Base-by-base conservation (phyloP, 2,329 filamentous ascomycete genomes). In the Sarocladiaceae sp. region DNA sequence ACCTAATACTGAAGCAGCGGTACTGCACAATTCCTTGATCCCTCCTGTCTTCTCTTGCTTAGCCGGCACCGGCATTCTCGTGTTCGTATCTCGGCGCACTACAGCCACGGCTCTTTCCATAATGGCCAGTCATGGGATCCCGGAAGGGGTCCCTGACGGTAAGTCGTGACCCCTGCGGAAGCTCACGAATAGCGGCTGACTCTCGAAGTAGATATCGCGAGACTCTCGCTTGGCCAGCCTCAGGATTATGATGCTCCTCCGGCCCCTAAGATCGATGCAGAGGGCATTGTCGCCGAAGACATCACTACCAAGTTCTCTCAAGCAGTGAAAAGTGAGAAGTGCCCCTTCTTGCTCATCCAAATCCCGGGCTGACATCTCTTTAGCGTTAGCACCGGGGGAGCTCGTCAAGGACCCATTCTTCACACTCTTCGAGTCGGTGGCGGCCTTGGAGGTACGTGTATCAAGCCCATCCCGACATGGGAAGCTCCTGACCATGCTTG, bases 391-490 rank as follows among this genome's bases (percentile, higher is more conserved):
- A 37, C 80, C 85, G 6, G 93, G 93, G 24, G 82, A 94, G 54
- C 76, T 98, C 3, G 76, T 97, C 51, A 96, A 96, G 67, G 90
- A 97, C 88, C 87, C 85, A 34, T 81, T 80, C 60, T 97, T 98
- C 58, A 95, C 89, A 1, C 74, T 98, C 4, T 96, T 95, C 54
- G 93, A 97, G 67, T 85, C 90, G 40, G 93, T 98, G 53, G 87
- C 88, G 50, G 87, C 87, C 53, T 73, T 93, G 18, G 87, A 93
- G 76, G 81, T 77, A 61, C 45, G 66, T 49, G 29, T 7, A 27
- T 16, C 26, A 29, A 26, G 20, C 43, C 35, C 24, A 41, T 19
- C 29, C 16, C n/a, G n/a, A n/a, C n/a, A n/a, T n/a, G n/a, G n/a
- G n/a, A n/a, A n/a, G 2, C 26, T 32, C 9, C 33, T 37, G 45